These are phyloP conservation scores for Phaffomyces thermotolerans DNA, from an alignment of 805 yeast species.

Conservation along the genomic window DNA sequence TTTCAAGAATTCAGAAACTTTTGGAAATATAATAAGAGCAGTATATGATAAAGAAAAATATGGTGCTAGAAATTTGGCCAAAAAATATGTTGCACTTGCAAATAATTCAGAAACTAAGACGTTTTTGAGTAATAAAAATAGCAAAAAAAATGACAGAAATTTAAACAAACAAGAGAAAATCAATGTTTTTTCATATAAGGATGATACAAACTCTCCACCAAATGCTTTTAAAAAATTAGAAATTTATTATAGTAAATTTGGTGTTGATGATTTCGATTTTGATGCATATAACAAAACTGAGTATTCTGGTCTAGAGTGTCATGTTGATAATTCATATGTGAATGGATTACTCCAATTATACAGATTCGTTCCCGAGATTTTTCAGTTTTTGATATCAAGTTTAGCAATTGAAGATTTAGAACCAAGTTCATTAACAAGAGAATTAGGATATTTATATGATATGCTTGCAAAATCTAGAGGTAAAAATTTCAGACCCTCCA, in stretches of 20 bases:
- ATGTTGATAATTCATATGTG: constrained; percentile 68
- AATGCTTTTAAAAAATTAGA: constrained; percentile 69
- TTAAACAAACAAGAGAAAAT: constrained; percentile 15
- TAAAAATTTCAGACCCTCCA: constrained; percentile 71
- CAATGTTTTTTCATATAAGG: constrained; percentile 26
- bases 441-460: constrained; percentile 83
- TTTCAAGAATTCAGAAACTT: constrained; percentile 28
- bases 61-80: constrained; percentile 48
- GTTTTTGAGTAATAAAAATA: constrained; percentile 50
- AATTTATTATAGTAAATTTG: constrained; percentile 80
- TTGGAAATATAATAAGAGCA: constrained; percentile 35
- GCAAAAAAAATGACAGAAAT: constrained; percentile 9
- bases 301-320: constrained; percentile 84
- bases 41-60: constrained; percentile 50
- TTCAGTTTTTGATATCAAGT: constrained; percentile 52
- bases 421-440: constrained; percentile 55
- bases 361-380: constrained; percentile 68
- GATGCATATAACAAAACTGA: constrained; percentile 68
- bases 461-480: constrained; percentile 83
- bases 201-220: constrained; percentile 43
- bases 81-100: constrained; percentile 34
- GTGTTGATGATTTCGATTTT: constrained; percentile 92
- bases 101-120: constrained; percentile 29
- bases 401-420: constrained; percentile 46
- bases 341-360: constrained; percentile 77